A percentile compares a stretch with the other conserved stretches of the same genome.
Evolutionary conservation across 768 basidiomycete genomes (phyloP).

Genomic region (Gymnopilus junonius): DNA sequence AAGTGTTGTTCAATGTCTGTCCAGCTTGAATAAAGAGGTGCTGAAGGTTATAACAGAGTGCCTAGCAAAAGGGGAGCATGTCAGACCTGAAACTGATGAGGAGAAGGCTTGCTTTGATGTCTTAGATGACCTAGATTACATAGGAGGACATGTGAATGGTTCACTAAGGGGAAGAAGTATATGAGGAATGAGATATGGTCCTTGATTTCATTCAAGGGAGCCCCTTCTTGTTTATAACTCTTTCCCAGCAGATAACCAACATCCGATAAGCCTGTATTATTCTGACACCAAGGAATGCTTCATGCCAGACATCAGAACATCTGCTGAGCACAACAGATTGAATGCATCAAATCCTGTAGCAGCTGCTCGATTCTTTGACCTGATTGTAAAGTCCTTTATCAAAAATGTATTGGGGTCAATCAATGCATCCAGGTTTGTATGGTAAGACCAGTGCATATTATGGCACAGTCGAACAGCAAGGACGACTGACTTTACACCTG

Average conservation of each 20-base stretch:
- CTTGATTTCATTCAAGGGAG: constrained; percentile 22
- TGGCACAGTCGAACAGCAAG: constrained; percentile 41
- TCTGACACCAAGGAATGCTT: constrained; percentile 27
- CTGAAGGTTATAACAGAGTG: neutral
- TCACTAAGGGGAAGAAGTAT: constrained; percentile 1
- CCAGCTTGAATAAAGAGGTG: constrained; percentile 31
- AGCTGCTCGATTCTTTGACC: constrained; percentile 36
- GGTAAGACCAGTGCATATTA: constrained; percentile 35
- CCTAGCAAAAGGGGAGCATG: neutral
- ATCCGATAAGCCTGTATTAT: constrained; percentile 40
- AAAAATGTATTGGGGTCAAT: constrained; percentile 24
- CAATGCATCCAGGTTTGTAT: constrained; percentile 22
- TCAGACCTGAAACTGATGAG: neutral
- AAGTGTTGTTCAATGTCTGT: constrained; percentile 13
- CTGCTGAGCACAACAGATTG: constrained; percentile 3
- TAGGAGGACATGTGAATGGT: constrained; percentile 33
- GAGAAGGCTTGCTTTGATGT: constrained; percentile 26
- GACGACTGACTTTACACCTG: constrained; percentile 39
- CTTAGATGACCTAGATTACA: constrained; percentile 35
- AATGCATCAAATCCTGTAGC: constrained; percentile 27
- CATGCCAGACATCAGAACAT: constrained; percentile 12
- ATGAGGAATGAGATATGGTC: constrained; percentile 37
- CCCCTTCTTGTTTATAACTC: constrained; percentile 39
- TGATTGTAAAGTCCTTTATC: constrained; percentile 32
- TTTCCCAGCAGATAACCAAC: constrained; percentile 33